Conservation (phyloP, 495 filamentous ascomycete genomes). For the Hyaloscypha bicolor region DNA sequence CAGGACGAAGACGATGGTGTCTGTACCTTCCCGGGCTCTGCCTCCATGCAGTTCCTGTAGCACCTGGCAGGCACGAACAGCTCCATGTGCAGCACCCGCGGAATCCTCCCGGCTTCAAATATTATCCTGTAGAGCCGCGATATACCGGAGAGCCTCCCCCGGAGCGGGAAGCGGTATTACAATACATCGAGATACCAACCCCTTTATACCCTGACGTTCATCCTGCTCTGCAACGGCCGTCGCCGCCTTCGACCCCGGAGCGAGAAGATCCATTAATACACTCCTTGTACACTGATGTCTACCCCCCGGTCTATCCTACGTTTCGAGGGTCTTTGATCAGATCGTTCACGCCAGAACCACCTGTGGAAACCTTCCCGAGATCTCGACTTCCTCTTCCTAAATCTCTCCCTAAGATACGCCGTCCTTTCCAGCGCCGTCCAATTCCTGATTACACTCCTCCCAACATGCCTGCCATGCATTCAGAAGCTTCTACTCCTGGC, state of each 20-base stretch:
- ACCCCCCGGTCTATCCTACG: no score
- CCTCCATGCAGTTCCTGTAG: conserved; percentile 2
- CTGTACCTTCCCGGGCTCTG: conserved; percentile 18
- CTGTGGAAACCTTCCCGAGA: no score
- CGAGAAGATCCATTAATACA: no score
- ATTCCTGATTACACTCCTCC: not conserved
- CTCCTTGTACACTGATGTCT: no score
- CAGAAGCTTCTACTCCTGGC: not conserved
- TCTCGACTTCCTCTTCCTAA: no score
- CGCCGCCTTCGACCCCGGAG: not conserved
- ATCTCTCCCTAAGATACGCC: not conserved
- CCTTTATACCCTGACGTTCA: not conserved
- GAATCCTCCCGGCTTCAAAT: not conserved
- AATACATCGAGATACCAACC: not conserved
- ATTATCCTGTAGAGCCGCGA: not conserved
- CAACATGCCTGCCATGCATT: conserved; percentile 2
- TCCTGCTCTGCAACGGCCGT: not conserved
- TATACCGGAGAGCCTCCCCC: not conserved
- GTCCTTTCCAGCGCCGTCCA: not conserved
- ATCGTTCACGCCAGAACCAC: not conserved
- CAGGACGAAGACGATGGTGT: conserved; percentile 1
- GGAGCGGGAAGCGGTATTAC: not conserved
- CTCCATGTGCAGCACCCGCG: not conserved
- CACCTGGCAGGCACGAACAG: not conserved
- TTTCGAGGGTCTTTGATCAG: not conserved